Percentiles rank a stretch among this genome's conserved stretches.
phyloP scores from a whole-genome alignment of 129 eudicot genomes.

The Flaveria bidentis region DNA sequence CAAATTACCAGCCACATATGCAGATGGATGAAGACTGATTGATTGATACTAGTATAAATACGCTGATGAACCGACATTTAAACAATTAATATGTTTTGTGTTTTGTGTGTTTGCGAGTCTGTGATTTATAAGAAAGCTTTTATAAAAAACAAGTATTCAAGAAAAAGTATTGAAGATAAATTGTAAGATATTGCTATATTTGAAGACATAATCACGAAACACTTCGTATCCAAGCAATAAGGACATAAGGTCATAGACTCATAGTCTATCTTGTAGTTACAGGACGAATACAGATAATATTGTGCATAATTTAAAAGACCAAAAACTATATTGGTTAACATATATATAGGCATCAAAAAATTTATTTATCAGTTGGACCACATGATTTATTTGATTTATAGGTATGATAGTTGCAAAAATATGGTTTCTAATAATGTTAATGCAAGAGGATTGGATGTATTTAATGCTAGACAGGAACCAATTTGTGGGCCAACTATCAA shows the following conservation, averaged over 20 bases:
- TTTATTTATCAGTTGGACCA: background rate
- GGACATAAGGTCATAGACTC: background rate
- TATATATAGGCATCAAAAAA: background rate
- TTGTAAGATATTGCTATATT: background rate
- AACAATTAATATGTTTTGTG: no score
- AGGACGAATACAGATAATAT: background rate
- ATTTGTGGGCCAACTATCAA: constrained; percentile 39
- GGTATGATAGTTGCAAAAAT: constrained; percentile 12
- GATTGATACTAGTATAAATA: no score
- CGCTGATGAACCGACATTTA: no score
- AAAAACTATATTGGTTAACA: background rate
- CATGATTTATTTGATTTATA: background rate
- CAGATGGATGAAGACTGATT: no score
- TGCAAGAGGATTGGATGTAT: constrained; percentile 5
- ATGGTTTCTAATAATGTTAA: background rate
- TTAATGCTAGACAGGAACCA: constrained; percentile 30
- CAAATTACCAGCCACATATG: no score
- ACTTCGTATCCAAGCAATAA: background rate
- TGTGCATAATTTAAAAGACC: background rate
- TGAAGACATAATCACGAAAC: background rate
- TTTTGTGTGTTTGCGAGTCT: no score
- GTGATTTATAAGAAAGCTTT: no score
- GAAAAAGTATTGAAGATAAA: no score
- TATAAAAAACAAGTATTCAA: no score
- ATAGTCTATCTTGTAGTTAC: background rate